phyloP scores from a whole-genome alignment of 768 basidiomycete species.

The Calocera cornea region DNA sequence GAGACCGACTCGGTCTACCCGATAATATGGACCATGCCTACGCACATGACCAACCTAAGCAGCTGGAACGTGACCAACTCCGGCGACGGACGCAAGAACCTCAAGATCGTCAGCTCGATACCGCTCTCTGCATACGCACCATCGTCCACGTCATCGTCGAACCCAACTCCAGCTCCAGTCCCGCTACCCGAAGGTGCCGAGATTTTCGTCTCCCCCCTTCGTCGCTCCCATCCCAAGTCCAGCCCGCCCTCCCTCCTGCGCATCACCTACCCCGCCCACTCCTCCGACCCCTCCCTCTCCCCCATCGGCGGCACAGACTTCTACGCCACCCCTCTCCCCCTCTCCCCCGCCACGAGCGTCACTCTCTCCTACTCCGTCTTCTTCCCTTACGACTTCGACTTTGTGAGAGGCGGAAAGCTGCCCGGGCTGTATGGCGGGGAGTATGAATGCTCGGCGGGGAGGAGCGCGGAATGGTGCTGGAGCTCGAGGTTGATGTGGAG shows the following conservation, averaged over 20 bases:
- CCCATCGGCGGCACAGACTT: slow-evolving; percentile 66
- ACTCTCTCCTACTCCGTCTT: slow-evolving; percentile 58
- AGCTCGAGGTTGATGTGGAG: slow-evolving; percentile 73
- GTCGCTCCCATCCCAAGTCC: too few species aligned
- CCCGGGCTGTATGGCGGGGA: slow-evolving; percentile 55
- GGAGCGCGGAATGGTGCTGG: slow-evolving; percentile 59
- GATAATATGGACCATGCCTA: slow-evolving; percentile 38
- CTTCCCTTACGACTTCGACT: slow-evolving; percentile 62
- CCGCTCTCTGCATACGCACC: slow-evolving; percentile 27
- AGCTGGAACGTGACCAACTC: slow-evolving; percentile 48
- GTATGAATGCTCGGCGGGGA: slow-evolving; percentile 55
- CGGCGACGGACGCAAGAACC: slow-evolving; percentile 40
- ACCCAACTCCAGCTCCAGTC: too few species aligned
- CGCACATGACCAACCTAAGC: slow-evolving; percentile 42
- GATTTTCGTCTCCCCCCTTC: too few species aligned
- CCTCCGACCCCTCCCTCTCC: slow-evolving; percentile 14
- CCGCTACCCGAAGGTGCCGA: too few species aligned
- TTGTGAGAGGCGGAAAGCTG: slow-evolving; percentile 70
- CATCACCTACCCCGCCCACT: slow-evolving; percentile 5
- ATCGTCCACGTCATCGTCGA: slow-evolving; percentile 9
- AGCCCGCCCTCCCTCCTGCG: background rate
- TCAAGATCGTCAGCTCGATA: slow-evolving; percentile 40
- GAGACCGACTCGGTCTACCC: too few species aligned
- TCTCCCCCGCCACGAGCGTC: slow-evolving; percentile 28
- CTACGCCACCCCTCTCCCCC: slow-evolving; percentile 36